These are phyloP conservation scores for Pseudocohnilembus persalinus DNA, from an alignment of 169 alveolate species.

Conservation along the genomic window DNA sequence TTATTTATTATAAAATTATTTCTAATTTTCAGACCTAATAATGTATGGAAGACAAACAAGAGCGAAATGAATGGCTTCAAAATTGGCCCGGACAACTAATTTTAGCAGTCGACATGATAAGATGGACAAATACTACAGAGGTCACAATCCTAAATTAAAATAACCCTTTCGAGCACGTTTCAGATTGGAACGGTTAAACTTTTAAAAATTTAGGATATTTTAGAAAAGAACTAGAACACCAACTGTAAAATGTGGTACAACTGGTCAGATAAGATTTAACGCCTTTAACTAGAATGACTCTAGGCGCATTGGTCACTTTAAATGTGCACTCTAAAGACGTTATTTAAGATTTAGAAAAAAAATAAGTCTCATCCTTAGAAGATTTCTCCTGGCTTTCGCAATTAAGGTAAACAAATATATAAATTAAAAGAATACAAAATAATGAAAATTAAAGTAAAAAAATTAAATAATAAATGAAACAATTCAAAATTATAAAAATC, in stretches of 20 bases:
- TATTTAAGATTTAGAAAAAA: slow-evolving; percentile 61
- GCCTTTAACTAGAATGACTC: slow-evolving; percentile 84
- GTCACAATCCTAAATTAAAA: slow-evolving; percentile 52
- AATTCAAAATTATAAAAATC: no score
- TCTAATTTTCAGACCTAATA: no score
- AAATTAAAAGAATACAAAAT: background rate
- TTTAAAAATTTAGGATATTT: background rate
- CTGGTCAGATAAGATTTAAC: slow-evolving; percentile 90
- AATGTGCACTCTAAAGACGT: slow-evolving; percentile 88
- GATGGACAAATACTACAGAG: slow-evolving; percentile 87
- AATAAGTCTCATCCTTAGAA: slow-evolving; percentile 51
- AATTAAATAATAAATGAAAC: no score
- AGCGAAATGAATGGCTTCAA: slow-evolving; percentile 28
- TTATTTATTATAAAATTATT: no score
- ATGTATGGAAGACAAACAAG: slow-evolving; percentile 48
- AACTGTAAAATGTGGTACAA: slow-evolving; percentile 78
- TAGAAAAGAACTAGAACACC: background rate
- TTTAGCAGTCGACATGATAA: slow-evolving; percentile 67
- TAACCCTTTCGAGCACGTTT: background rate
- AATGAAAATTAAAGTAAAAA: slow-evolving; percentile 46
- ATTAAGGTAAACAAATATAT: slow-evolving; percentile 82
- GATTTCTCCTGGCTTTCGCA: slow-evolving; percentile 88
- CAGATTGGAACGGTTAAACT: background rate
- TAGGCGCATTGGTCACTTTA: slow-evolving; percentile 86
- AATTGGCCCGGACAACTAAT: slow-evolving; percentile 86